phyloP scores from a whole-genome alignment of 1,284 basidiomycete species.

The Moesziomyces globuligerus region DNA sequence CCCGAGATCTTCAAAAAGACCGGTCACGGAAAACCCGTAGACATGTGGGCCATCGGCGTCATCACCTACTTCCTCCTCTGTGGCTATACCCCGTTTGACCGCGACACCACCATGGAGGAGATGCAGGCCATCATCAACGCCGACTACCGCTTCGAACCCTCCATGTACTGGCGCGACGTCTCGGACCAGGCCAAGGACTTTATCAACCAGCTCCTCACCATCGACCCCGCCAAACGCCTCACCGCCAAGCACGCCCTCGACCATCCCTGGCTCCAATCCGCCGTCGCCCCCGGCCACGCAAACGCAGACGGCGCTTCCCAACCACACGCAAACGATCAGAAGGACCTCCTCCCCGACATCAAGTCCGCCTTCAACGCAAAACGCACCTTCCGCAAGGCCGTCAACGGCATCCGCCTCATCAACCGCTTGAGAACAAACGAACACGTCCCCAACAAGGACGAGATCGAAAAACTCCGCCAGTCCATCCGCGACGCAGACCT shows the following conservation, averaged over 20 bases:
- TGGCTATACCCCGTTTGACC: constrained; percentile 66
- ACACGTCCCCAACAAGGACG: constrained; percentile 36
- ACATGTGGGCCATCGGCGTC: constrained; percentile 74
- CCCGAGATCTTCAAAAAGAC: constrained; percentile 95
- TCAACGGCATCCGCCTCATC: constrained; percentile 63
- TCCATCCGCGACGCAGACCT: constrained; percentile 46
- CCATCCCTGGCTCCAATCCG: constrained; percentile 58
- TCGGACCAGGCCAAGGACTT: constrained; percentile 61
- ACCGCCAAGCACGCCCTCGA: constrained; percentile 59
- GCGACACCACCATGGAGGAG: constrained; percentile 65
- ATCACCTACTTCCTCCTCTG: constrained; percentile 67
- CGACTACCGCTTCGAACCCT: constrained; percentile 64
- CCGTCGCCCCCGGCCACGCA: not conserved
- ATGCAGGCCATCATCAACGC: constrained; percentile 66
- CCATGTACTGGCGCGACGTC: constrained; percentile 63
- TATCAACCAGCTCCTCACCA: constrained; percentile 61
- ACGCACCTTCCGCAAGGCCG: constrained; percentile 62
- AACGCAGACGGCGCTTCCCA: not conserved
- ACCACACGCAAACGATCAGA: constrained; percentile 17
- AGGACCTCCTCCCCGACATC: constrained; percentile 65
- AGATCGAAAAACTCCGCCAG: constrained; percentile 44
- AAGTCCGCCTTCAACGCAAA: constrained; percentile 67
- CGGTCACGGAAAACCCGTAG: constrained; percentile 94
- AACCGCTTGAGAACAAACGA: constrained; percentile 50
- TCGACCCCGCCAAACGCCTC: constrained; percentile 54